Evolutionary conservation across 192 early-diverging fungal genomes (phyloP), one percentile per base, ranked within the genome.

Genomic region (Entomortierella parvispora): DNA sequence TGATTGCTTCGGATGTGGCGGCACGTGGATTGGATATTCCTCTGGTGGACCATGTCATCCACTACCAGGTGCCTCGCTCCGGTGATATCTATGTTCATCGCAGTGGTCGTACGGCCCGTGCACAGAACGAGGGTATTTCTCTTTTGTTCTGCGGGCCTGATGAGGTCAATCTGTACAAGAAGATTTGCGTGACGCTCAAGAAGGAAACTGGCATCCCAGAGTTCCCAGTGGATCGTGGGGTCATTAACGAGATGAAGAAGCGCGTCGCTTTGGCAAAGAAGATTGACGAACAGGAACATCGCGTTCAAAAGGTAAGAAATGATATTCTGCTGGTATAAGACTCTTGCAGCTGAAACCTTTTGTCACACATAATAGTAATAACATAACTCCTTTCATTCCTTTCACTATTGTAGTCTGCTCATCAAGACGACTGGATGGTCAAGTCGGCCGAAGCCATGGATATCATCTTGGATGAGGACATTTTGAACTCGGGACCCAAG

Each of bases 61-160:
- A 99, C 71, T 99, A 96, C 71, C 97, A 99, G 67, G 64, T 97
- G 7, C 96, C 97, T 62, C 88, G 95, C 18, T 91, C 91, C 9
- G 90, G 93, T 26, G 95, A 99, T 55, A 86, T 96, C n/a, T 99
- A 99, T 71, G 93, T 99, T 29, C 97, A 99, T 78, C 87, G 97
- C 11, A 91, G 90, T 70, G 97, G 97, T 45, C 90, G 97, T 67
- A 99, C 97, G 0, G 97, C 96, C 8, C 90, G 97, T 67, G 95
- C 92, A n/a, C 64, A 82, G 31, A 84, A 80, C 20, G 92, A 94
- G 58, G 97, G 97, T 60, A 80, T 97, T 25, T 90, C 88, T 37
- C 79, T 99, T 23, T 82, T 95, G 83, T 76, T 99, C 45, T 90
- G 88, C 63, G 89, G 91, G 28, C 95, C 97, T 22, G 89, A 95